These are phyloP conservation scores for Aspergillus sclerotioniger DNA, from an alignment of 495 filamentous ascomycete genomes.

Conservation along the genomic window DNA sequence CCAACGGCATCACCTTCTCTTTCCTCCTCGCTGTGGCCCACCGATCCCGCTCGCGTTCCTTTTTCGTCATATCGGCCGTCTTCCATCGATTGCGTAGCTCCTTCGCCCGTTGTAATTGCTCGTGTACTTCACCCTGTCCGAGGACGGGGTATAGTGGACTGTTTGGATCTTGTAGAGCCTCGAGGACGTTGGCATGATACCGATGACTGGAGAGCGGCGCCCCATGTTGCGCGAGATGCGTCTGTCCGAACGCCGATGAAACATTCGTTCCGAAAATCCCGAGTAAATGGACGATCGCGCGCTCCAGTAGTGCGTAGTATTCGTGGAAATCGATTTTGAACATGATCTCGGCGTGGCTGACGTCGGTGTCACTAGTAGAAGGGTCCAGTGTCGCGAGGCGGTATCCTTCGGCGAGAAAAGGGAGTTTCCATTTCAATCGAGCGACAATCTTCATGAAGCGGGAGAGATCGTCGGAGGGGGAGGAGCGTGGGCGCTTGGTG, in stretches of 20 bases:
- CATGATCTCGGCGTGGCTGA: conserved; percentile 54
- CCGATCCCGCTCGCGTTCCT: conserved; percentile 30
- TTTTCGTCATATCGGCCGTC: conserved; percentile 45
- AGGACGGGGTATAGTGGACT: conserved; percentile 54
- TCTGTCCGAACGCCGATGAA: conserved; percentile 17
- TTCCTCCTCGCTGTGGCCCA: neutral
- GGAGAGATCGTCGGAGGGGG: conserved; percentile 43
- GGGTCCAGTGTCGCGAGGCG: conserved; percentile 37
- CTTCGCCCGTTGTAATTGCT: conserved; percentile 57
- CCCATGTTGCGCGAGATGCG: neutral
- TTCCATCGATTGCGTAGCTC: conserved; percentile 69
- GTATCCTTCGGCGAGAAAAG: conserved; percentile 55
- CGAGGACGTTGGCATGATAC: conserved; percentile 65
- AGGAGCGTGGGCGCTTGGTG: neutral
- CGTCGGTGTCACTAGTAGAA: neutral
- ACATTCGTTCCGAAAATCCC: conserved; percentile 54
- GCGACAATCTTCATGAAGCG: conserved; percentile 57
- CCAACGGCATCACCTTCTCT: conserved; percentile 32
- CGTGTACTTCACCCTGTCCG: conserved; percentile 44
- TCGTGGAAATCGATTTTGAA: conserved; percentile 73
- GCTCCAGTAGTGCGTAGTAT: conserved; percentile 65
- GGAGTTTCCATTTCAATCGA: conserved; percentile 60
- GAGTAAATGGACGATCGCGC: conserved; percentile 59
- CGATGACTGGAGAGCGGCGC: conserved; percentile 36
- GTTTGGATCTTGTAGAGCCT: conserved; percentile 45